Conservation (phyloP, 768 basidiomycete species). For the Neoboletus brunneissimus region DNA sequence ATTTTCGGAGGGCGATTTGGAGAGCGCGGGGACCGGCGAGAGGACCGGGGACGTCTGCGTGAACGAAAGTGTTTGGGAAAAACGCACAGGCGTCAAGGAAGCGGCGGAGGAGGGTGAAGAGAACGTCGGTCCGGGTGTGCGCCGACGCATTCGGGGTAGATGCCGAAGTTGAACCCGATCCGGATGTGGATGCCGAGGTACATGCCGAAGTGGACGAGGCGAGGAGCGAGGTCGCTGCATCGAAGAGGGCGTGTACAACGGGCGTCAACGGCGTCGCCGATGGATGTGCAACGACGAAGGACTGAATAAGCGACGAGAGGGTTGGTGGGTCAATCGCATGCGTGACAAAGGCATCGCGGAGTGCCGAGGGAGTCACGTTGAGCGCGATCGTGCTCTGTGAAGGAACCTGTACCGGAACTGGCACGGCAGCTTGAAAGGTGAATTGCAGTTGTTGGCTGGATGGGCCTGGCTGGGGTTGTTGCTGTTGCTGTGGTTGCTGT, state of each 20-base stretch:
- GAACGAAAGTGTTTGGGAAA: slow-evolving; percentile 46
- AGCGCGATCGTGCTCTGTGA: slow-evolving; percentile 22
- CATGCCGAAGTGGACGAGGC: slow-evolving; percentile 7
- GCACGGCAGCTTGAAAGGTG: slow-evolving; percentile 42
- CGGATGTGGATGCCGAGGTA: slow-evolving; percentile 35
- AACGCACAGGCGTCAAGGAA: slow-evolving; percentile 52
- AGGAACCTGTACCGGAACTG: slow-evolving; percentile 36
- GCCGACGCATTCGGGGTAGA: slow-evolving; percentile 10
- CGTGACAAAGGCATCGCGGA: slow-evolving; percentile 32
- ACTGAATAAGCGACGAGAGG: slow-evolving; percentile 53
- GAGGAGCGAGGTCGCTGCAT: slow-evolving; percentile 39
- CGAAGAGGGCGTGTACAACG: slow-evolving; percentile 53
- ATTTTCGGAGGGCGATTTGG: slow-evolving; percentile 57
- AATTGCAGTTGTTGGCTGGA: slow-evolving; percentile 42
- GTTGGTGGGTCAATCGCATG: slow-evolving; percentile 46
- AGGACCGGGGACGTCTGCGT: slow-evolving; percentile 55
- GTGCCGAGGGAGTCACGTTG: slow-evolving; percentile 27
- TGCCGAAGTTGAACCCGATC: slow-evolving; percentile 35
- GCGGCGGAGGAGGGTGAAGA: slow-evolving; percentile 37
- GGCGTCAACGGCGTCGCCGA: slow-evolving; percentile 49
- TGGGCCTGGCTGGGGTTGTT: slow-evolving; percentile 32
- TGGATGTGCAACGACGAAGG: slow-evolving; percentile 46
- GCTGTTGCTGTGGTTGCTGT: slow-evolving; percentile 14
- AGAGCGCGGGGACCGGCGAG: slow-evolving; percentile 55
- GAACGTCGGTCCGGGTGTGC: slow-evolving; percentile 9